These are phyloP conservation scores for Hirschfeldia incana DNA, from an alignment of 345 rosid species.

Conservation along the genomic window DNA sequence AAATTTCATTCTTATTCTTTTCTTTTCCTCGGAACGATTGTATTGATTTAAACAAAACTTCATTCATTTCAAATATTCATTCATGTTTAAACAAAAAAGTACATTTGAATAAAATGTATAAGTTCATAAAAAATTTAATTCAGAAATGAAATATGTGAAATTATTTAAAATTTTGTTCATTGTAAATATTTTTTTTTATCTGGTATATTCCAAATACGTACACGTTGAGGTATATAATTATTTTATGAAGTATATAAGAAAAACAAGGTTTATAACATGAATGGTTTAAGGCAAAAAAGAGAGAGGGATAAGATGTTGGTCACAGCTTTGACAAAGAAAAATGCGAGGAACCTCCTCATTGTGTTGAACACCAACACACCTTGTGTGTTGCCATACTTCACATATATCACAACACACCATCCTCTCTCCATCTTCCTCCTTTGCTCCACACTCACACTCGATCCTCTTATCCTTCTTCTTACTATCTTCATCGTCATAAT, in stretches of 20 bases:
- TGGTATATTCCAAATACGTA: not conserved
- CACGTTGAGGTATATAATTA: not conserved
- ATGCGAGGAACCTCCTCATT: constrained; percentile 66
- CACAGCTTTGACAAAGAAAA: constrained; percentile 83
- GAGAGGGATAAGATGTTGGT: constrained; percentile 59
- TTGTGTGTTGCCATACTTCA: constrained; percentile 85
- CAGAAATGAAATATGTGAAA: too few species aligned
- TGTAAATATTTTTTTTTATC: not conserved
- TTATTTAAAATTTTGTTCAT: not conserved
- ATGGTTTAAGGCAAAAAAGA: constrained; percentile 55
- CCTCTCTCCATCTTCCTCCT: constrained; percentile 82
- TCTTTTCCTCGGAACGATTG: too few species aligned
- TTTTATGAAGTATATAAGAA: not conserved
- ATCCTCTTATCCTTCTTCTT: constrained; percentile 36
- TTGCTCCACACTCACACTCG: constrained; percentile 70
- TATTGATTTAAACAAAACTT: too few species aligned
- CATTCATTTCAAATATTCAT: too few species aligned
- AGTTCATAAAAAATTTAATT: too few species aligned
- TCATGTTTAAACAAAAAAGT: too few species aligned
- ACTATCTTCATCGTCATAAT: constrained; percentile 43
- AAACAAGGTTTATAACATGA: constrained; percentile 1
- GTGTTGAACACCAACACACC: constrained; percentile 72
- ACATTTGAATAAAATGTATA: too few species aligned
- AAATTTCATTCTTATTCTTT: too few species aligned
- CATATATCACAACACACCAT: constrained; percentile 84